Conservation (phyloP, 1,139 yeast genomes). For the Yamadazyma sp. region DNA sequence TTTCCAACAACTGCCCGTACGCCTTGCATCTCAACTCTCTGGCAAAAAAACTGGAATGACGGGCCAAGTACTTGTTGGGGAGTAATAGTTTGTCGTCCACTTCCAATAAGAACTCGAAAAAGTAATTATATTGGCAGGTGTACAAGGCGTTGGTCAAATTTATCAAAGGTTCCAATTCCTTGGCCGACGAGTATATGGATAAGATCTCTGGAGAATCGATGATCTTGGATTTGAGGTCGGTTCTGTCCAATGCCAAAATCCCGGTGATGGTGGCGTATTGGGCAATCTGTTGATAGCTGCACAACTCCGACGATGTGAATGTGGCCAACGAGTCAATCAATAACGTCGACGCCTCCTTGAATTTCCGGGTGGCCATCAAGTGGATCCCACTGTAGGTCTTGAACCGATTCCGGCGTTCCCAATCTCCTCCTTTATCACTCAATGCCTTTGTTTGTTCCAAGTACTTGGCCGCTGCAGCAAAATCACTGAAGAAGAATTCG, state of each 20-base stretch:
- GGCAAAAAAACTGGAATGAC: constrained; percentile 80
- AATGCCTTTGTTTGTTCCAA: constrained; percentile 71
- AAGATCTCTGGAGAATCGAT: constrained; percentile 94
- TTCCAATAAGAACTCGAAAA: constrained; percentile 75
- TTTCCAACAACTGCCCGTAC: constrained; percentile 89
- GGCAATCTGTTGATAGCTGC: constrained; percentile 88
- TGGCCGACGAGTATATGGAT: constrained; percentile 72
- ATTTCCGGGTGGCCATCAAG: constrained; percentile 80
- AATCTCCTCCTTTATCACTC: constrained; percentile 96
- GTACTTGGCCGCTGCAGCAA: constrained; percentile 64
- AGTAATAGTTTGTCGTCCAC: constrained; percentile 74
- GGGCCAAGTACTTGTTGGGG: constrained; percentile 72
- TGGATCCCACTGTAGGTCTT: constrained; percentile 90
- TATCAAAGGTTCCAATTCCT: constrained; percentile 76
- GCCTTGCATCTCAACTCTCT: constrained; percentile 96
- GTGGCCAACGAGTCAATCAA: constrained; percentile 92
- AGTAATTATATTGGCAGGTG: constrained; percentile 82
- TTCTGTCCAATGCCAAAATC: constrained; percentile 76
- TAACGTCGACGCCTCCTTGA: constrained; percentile 76
- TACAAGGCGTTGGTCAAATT: constrained; percentile 84
- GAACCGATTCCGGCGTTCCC: constrained; percentile 96
- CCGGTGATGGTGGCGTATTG: constrained; percentile 88
- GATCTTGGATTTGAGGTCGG: constrained; percentile 77
- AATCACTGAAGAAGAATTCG: constrained; percentile 86
- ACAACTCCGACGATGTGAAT: constrained; percentile 90